Evolutionary conservation across 169 alveolate species (phyloP).

Genomic region (Eimeria tenella): DNA sequence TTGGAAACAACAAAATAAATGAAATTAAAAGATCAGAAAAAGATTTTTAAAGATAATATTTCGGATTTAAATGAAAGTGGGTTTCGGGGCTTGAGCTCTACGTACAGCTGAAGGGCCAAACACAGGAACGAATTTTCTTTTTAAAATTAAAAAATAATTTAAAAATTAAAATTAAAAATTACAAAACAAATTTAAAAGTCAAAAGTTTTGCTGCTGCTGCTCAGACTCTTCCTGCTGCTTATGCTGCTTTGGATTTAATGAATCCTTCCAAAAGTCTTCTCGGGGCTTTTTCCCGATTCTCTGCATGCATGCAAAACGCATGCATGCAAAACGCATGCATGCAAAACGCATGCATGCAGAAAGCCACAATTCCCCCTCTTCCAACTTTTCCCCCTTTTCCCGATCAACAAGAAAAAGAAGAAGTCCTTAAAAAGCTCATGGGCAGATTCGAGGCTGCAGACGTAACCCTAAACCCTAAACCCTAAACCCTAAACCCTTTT

Average conservation of each 20-base stretch:
- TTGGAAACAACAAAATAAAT: too few species aligned
- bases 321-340: background rate
- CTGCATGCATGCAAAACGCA: background rate
- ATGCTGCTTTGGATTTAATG: background rate
- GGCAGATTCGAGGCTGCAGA: background rate
- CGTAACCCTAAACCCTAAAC: background rate
- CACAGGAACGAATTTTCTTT: too few species aligned
- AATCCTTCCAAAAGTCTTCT: slow-evolving; percentile 26
- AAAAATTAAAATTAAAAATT: too few species aligned
- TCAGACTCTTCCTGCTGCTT: background rate
- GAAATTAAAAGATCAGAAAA: too few species aligned
- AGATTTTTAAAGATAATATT: too few species aligned
- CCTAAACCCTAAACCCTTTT: too few species aligned
- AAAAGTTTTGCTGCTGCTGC: background rate
- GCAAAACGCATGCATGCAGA: background rate
- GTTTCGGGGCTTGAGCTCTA: too few species aligned
- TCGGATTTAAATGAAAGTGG: too few species aligned
- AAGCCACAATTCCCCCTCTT: background rate
- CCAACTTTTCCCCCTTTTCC: slow-evolving; percentile 37
- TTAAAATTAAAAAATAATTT: too few species aligned
- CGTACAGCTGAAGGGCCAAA: too few species aligned
- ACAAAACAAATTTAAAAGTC: too few species aligned
- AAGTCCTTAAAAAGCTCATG: background rate
- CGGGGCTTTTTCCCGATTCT: background rate
- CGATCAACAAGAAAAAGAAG: background rate